Conservation (phyloP, 192 early-diverging fungal species). For the Dissophora globulifera region DNA sequence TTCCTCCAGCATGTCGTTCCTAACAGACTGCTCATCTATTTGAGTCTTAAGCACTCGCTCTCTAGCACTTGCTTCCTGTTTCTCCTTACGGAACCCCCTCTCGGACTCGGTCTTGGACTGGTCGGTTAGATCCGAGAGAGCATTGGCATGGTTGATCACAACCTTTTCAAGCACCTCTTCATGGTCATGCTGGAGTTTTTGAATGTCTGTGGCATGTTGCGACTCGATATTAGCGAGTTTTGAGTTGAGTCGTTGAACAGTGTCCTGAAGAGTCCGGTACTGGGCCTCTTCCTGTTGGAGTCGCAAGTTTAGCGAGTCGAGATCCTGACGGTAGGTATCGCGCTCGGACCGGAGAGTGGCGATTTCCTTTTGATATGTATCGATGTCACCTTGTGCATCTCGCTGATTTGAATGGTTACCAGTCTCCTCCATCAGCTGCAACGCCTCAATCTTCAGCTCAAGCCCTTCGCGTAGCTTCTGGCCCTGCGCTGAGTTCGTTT, state of each 20-base stretch:
- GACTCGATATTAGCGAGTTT: not conserved
- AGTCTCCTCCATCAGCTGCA: constrained; percentile 1
- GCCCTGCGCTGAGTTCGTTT: not conserved
- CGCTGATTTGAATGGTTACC: not conserved
- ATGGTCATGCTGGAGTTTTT: constrained; percentile 23
- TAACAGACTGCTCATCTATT: constrained; percentile 7
- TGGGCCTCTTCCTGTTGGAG: constrained; percentile 27
- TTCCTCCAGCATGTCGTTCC: constrained; percentile 13
- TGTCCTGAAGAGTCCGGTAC: constrained; percentile 22
- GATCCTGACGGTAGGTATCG: not conserved
- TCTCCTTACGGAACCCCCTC: constrained; percentile 3
- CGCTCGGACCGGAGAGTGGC: not conserved
- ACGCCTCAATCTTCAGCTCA: constrained; percentile 13
- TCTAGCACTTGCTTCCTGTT: not conserved
- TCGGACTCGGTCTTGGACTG: constrained; percentile 17
- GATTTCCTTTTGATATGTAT: constrained; percentile 5
- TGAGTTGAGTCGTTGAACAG: constrained; percentile 17
- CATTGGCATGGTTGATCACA: constrained; percentile 23
- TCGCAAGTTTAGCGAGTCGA: not conserved
- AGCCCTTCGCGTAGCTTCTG: constrained; percentile 16
- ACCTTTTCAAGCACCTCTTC: constrained; percentile 38
- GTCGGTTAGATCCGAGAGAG: constrained; percentile 16
- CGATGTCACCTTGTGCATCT: not conserved
- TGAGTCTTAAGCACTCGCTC: constrained; percentile 8
- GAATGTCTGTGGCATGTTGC: constrained; percentile 17